phyloP scores from a whole-genome alignment of 2,329 filamentous ascomycete genomes.

The Chrysosporium queenslandicum region DNA sequence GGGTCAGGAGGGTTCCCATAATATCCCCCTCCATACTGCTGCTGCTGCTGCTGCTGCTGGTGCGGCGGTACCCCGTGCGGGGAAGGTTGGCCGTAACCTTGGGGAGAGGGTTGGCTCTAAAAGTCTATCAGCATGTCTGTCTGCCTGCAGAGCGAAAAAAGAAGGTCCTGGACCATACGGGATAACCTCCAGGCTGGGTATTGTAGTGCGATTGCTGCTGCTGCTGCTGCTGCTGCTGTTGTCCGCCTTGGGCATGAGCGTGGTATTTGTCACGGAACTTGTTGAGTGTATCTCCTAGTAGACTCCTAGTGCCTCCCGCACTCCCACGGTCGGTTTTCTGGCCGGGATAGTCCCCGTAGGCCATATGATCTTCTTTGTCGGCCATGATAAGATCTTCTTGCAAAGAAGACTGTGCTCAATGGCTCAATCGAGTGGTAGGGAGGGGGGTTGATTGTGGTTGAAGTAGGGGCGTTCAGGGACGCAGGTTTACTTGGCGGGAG shows the following conservation, averaged over 20 bases:
- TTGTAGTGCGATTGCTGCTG: slow-evolving; percentile 21
- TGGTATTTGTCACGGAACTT: slow-evolving; percentile 36
- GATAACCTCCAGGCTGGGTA: slow-evolving; percentile 4
- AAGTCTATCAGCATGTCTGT: slow-evolving; percentile 13
- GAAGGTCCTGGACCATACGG: slow-evolving; percentile 1
- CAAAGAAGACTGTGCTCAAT: background rate
- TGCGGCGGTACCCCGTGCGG: slow-evolving; percentile 5
- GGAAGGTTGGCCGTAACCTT: slow-evolving; percentile 14
- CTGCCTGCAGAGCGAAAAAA: no score
- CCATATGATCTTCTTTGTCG: slow-evolving; percentile 42
- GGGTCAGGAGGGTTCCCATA: slow-evolving; percentile 21
- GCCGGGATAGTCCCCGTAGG: slow-evolving; percentile 44
- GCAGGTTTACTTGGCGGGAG: no score
- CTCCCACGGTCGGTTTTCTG: slow-evolving; percentile 25
- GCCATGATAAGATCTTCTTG: slow-evolving; percentile 26
- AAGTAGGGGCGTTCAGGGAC: no score
- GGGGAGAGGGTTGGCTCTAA: slow-evolving; percentile 15
- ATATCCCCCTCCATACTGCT: background rate
- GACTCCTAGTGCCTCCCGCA: slow-evolving; percentile 42
- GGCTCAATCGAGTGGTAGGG: background rate
- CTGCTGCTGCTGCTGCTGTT: slow-evolving; percentile 12
- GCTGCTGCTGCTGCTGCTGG: slow-evolving; percentile 15
- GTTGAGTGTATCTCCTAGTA: slow-evolving; percentile 45
- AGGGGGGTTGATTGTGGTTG: no score
- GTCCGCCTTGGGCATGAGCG: slow-evolving; percentile 6